A percentile compares a stretch with the other conserved stretches of the same genome.
These are phyloP conservation scores for Auxenochlorella protothecoides DNA, from an alignment of 139 green algal genomes.

Conservation along the genomic window DNA sequence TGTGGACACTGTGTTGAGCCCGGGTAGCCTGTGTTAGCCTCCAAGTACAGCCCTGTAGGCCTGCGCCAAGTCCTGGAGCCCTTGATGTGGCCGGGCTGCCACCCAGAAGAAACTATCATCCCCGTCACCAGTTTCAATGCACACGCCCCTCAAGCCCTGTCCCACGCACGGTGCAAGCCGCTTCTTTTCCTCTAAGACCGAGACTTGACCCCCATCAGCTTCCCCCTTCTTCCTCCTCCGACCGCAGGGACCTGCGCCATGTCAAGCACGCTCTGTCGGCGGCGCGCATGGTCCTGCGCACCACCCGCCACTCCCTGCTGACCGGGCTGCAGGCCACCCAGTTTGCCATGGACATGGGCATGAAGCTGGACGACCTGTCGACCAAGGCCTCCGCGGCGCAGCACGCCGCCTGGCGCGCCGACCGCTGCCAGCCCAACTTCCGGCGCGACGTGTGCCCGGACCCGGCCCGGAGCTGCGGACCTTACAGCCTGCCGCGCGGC, in stretches of 20 bases:
- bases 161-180: no score
- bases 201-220: no score
- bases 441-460: conserved; percentile 39
- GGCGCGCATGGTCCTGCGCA: conserved; percentile 48
- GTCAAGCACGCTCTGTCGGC: conserved; percentile 32
- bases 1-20: no score
- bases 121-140: no score
- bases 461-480: conserved; percentile 34
- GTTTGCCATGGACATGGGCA: conserved; percentile 56
- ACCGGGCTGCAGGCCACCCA: conserved; percentile 38
- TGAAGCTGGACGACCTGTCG: conserved; percentile 29
- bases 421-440: conserved; percentile 65
- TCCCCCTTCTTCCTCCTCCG: no score
- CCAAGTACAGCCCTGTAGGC: not conserved
- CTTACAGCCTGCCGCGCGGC: conserved; percentile 27
- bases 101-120: not conserved
- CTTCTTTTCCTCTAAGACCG: no score
- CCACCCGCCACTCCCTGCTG: conserved; percentile 54
- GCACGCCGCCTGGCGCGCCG: conserved; percentile 16
- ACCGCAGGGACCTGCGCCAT: conserved; percentile 18
- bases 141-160: no score
- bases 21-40: no score
- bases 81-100: not conserved
- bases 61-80: not conserved
- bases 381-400: not conserved